Evolutionary conservation across 345 rosid species (phyloP), one percentile per base, ranked within the genome.

Genomic region (Lepidium aucheri): DNA sequence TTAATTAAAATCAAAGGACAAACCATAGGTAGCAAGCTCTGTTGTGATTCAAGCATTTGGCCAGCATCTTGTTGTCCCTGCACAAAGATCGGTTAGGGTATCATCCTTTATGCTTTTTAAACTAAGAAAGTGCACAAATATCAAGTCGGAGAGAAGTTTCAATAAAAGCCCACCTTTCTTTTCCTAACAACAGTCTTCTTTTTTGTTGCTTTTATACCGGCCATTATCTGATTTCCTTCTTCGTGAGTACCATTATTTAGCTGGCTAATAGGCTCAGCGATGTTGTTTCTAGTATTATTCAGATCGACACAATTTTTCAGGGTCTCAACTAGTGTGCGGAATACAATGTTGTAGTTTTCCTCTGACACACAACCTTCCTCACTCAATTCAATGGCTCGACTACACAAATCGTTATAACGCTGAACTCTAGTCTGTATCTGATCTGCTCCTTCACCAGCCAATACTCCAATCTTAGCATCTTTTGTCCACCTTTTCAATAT

Each of bases 401-500:
- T 75, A 68, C 89, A 84, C 53, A 85, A 66, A 28, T 77, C 81
- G 55, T 85, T 85, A 33, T 85, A 82, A 3, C 83, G 81, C 49
- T 77, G 86, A 63, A 77, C 83, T 81, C 89, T 79, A 24, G 74
- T 75, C 47, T 74, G 83, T 49, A 50, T 51, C 42, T 55, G 75
- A 15, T 67, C 59, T 6, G 75, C 42, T 41, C 62, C 77, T 65
- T 69, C 78, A 68, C 61, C 55, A 39, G 44, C 10, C 34, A 73
- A 22, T 44, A 76, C 72, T 16, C 81, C 76, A 60, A 51, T 77
- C 69, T 77, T 80, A n/a, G 80, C 90, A 69, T 79, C 90, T 75
- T 85, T 85, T 28, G 85, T 83, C 90, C 90, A 85, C 32, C 90
- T 72, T 68, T 81, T 85, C 78, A 85, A 62, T 34, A 85, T 74